Base-by-base conservation (phyloP, 2,329 filamentous ascomycete genomes). In the Colletotrichum sansevieriae region DNA sequence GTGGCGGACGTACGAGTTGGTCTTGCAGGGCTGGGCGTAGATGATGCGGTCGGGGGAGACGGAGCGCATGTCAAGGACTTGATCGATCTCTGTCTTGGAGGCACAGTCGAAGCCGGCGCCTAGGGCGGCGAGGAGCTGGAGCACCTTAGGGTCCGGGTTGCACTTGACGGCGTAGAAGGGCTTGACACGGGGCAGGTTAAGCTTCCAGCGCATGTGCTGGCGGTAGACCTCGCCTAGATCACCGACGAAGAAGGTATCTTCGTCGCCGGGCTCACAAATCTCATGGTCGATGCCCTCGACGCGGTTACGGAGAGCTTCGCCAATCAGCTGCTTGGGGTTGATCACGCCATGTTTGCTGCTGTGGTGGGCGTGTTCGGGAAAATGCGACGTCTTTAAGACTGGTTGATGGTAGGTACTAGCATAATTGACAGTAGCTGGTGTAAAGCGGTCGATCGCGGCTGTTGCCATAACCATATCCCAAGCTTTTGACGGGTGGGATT, bases 161-260 rank as follows among this genome's bases (percentile, higher is more conserved):
- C 96, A 99, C 85, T 99, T 99, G 85, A 99, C 95, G 74, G 95
- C 95, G 84, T 98, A 99, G 78, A 98, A 98, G 47, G 96, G 96
- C 83, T 95, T 96, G 81, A 99, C 92, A 75, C 95, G 92, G 74
- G 91, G 89, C 77, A 99, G 85, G 79, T 97, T 95, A 85, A 91
- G 89, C 89, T 98, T 98, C 96, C 96, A 99, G 82, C 95, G 92
- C 80, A 98, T 85, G 78, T 98, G 95, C 89, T 99, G 96, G 83
- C 96, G 94, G 84, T 99, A 99, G 79, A 99, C 92, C 84, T 98
- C 94, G 82, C 96, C 96, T 77, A 99, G 90, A 84, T 99, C 96
- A 76, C 94, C 95, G 75, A 99, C 95, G 83, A 97, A 99, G 84
- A 99, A 99, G 69, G 96, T 92, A 83, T 98, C 96, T 83, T 99